Percentiles rank a stretch among this genome's conserved stretches.
Conservation (phyloP, 1,139 yeast species). For the Meyerozyma elateridarum region DNA sequence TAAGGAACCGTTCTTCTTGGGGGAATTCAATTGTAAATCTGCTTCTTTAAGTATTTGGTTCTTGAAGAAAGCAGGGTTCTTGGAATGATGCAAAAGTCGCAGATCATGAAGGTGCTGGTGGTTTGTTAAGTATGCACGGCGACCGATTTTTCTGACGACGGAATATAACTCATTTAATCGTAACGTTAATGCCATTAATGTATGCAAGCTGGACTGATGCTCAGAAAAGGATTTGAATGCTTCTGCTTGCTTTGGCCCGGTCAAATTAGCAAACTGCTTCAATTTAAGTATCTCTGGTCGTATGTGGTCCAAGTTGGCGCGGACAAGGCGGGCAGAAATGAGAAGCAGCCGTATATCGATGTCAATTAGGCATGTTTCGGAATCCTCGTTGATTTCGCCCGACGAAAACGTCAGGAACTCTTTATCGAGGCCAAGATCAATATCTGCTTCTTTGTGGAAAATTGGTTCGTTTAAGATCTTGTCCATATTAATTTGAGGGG, state of each 20-base stretch:
- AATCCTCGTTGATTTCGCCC: not conserved
- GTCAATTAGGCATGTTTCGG: constrained; percentile 35
- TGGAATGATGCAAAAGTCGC: constrained; percentile 27
- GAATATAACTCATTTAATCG: constrained; percentile 45
- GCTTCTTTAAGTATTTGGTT: constrained; percentile 27
- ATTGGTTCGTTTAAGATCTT: constrained; percentile 11
- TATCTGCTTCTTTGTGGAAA: constrained; percentile 12
- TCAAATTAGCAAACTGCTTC: constrained; percentile 22
- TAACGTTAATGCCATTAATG: constrained; percentile 41
- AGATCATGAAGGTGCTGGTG: constrained; percentile 37
- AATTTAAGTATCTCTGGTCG: constrained; percentile 22
- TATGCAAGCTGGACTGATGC: constrained; percentile 42
- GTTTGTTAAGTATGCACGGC: constrained; percentile 41
- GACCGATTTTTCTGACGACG: constrained; percentile 38
- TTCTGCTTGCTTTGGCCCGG: too few species aligned
- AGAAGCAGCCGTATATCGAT: constrained; percentile 38
- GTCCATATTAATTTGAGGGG: constrained; percentile 11
- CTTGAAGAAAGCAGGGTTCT: constrained; percentile 25
- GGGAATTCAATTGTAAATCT: constrained; percentile 40
- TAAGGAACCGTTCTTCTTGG: constrained; percentile 49
- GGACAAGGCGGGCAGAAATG: constrained; percentile 17
- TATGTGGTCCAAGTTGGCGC: constrained; percentile 21
- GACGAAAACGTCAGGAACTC: constrained; percentile 7
- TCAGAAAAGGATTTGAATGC: constrained; percentile 15
- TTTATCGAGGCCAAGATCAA: constrained; percentile 9